phyloP scores from a whole-genome alignment of 2,329 filamentous ascomycete genomes.

The Alternaria panax region DNA sequence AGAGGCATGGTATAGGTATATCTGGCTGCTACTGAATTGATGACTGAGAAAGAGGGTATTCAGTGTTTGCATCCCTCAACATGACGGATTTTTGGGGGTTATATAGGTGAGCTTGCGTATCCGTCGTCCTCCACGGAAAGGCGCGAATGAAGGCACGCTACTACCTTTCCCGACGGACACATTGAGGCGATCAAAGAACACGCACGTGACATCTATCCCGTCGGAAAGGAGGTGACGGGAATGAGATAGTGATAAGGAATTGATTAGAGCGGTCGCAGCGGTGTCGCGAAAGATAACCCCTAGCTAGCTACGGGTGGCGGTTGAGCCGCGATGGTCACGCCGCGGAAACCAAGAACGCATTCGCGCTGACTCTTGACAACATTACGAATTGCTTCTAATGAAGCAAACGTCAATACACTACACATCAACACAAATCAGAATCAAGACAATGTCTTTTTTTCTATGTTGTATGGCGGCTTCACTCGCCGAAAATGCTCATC shows the following conservation, averaged over 20 bases:
- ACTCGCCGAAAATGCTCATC: background rate
- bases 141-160: background rate
- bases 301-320: slow-evolving; percentile 1
- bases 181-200: background rate
- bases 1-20: slow-evolving; percentile 19
- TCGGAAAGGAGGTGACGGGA: background rate
- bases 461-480: background rate
- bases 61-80: background rate
- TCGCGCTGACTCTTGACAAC: background rate
- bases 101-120: background rate
- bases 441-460: background rate
- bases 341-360: background rate
- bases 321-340: background rate
- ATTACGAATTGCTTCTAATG: background rate
- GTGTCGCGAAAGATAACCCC: background rate
- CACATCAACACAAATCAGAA: background rate
- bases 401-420: background rate
- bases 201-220: background rate
- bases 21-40: background rate
- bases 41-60: background rate
- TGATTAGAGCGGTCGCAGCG: background rate
- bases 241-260: background rate
- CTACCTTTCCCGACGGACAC: slow-evolving; percentile 13
- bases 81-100: background rate
- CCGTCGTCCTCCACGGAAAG: background rate